Conservation (phyloP, 495 filamentous ascomycete species). For the Talaromyces ruber region DNA sequence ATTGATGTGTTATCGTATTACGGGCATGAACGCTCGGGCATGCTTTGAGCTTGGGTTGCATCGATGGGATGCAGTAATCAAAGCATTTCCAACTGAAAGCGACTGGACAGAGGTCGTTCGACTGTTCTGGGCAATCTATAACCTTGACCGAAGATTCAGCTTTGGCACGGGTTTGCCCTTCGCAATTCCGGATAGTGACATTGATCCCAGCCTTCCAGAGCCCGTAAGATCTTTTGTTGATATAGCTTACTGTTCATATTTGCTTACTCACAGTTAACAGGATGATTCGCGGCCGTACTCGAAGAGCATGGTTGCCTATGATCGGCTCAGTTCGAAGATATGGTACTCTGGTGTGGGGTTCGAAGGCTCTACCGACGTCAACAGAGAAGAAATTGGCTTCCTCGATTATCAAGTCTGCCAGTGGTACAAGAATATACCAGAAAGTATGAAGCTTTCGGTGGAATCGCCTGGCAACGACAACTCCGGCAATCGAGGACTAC, state of each 20-base stretch:
- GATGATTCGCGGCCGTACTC: conserved; percentile 60
- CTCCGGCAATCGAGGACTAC: conserved; percentile 34
- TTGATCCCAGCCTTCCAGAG: conserved; percentile 67
- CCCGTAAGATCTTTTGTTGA: conserved; percentile 44
- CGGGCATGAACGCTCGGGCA: conserved; percentile 65
- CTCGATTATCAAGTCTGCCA: conserved; percentile 69
- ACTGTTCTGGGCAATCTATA: conserved; percentile 76
- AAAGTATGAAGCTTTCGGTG: conserved; percentile 52
- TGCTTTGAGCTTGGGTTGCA: conserved; percentile 78
- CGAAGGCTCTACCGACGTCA: conserved; percentile 43
- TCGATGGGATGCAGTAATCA: conserved; percentile 61
- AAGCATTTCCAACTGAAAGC: conserved; percentile 48
- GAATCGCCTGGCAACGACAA: conserved; percentile 34
- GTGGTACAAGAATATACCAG: conserved; percentile 62
- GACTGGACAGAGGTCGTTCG: conserved; percentile 53
- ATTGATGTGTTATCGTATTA: conserved; percentile 67
- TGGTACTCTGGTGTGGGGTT: conserved; percentile 54
- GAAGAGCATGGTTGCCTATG: conserved; percentile 70
- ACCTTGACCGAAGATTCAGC: conserved; percentile 73
- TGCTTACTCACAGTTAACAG: conserved; percentile 26
- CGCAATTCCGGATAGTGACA: conserved; percentile 72
- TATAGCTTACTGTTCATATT: background rate
- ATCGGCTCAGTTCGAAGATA: conserved; percentile 66
- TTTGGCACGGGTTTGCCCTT: conserved; percentile 76
- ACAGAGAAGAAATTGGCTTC: conserved; percentile 59